A percentile compares a stretch with the other conserved stretches of the same genome.
Conservation (phyloP, 2,329 filamentous ascomycete species). For the Penicillium nordicum region DNA sequence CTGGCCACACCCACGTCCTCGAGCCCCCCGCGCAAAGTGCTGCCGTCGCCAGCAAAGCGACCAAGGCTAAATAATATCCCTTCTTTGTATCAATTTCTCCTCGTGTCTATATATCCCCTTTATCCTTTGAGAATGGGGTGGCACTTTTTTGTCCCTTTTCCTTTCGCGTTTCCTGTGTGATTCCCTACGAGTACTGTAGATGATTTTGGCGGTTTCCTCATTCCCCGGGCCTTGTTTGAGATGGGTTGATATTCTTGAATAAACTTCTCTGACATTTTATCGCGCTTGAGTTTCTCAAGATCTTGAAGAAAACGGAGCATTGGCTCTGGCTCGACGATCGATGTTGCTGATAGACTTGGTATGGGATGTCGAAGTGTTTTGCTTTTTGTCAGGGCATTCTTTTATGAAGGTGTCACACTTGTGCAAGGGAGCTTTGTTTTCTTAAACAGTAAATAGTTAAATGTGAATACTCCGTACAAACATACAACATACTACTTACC, state of each 20-base stretch:
- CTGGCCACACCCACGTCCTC: conserved; percentile 78
- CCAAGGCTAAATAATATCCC: conserved; percentile 28
- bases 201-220: background rate
- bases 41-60: conserved; percentile 35
- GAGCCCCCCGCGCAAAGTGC: conserved; percentile 57
- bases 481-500: background rate
- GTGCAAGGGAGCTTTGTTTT: background rate
- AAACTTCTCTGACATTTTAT: background rate
- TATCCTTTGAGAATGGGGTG: background rate
- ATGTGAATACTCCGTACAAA: background rate
- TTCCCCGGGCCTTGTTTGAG: background rate
- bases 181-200: conserved; percentile 10
- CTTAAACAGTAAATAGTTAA: background rate
- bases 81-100: conserved; percentile 19
- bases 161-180: conserved; percentile 3
- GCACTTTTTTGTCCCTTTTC: conserved; percentile 1
- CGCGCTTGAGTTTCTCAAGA: background rate
- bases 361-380: background rate
- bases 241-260: conserved; percentile 4
- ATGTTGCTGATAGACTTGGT: background rate
- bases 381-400: background rate
- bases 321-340: background rate
- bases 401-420: background rate
- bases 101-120: conserved; percentile 20
- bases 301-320: background rate